These are phyloP conservation scores for Lecanoromycetidae sp. DNA, from an alignment of 2,329 filamentous ascomycete genomes.

Conservation along the genomic window DNA sequence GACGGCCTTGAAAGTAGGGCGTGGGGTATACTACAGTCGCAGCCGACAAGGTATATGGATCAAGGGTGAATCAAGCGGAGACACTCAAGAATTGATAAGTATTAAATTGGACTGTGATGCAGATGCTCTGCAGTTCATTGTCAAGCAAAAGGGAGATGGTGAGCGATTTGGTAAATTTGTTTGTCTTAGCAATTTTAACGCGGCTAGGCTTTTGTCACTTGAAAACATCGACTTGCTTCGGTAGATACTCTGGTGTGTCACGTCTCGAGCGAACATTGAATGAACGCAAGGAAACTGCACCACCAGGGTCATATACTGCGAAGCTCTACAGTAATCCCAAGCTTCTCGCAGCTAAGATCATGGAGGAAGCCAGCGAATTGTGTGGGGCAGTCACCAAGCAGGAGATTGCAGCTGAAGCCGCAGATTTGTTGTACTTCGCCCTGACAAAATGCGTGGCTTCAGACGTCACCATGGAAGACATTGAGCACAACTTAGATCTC, in stretches of 20 bases:
- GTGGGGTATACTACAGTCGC: conserved; percentile 87
- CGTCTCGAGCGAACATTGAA: conserved; percentile 78
- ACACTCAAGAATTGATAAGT: conserved; percentile 77
- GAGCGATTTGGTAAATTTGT: conserved; percentile 8
- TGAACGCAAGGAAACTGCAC: conserved; percentile 69
- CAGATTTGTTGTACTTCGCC: conserved; percentile 92
- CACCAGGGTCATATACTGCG: conserved; percentile 84
- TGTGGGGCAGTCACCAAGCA: conserved; percentile 72
- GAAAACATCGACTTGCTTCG: conserved; percentile 85
- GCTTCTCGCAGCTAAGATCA: conserved; percentile 85
- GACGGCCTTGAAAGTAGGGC: conserved; percentile 69
- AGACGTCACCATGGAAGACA: conserved; percentile 74
- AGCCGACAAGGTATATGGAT: conserved; percentile 79
- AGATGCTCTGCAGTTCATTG: conserved; percentile 81
- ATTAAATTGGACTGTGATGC: conserved; percentile 86
- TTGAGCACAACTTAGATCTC: conserved; percentile 82
- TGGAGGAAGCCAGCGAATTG: conserved; percentile 94
- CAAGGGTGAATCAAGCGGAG: conserved; percentile 88
- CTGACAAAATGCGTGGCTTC: conserved; percentile 77
- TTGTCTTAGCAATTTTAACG: conserved; percentile 20
- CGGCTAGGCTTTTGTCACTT: conserved; percentile 72
- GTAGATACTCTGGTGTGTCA: conserved; percentile 66
- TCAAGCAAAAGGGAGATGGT: conserved; percentile 73
- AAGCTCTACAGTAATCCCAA: conserved; percentile 85
- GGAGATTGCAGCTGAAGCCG: conserved; percentile 86